Evolutionary conservation across 1,139 yeast species (phyloP), one percentile per base, ranked within the genome.

Genomic region (Candida albicans): DNA sequence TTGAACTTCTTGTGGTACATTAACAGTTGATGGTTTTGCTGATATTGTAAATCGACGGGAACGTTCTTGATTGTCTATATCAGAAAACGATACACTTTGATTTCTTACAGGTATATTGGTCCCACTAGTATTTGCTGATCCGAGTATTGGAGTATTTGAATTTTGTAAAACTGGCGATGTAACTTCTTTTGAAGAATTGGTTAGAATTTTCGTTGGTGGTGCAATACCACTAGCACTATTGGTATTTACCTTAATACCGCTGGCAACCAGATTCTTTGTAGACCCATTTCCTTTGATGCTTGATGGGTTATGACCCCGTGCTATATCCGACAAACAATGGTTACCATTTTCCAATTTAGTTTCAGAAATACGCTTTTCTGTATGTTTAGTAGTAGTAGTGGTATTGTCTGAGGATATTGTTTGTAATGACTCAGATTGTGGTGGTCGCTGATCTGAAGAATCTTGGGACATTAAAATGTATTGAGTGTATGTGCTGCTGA

Each of bases 31-130:
- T 3, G 79, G 79, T 44, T 73, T 77, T 2, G 79, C 73, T 8
- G 73, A 64, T 18, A 73, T 73, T 10, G 79, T 73, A 54, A 73
- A 73, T 38, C 79, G 53, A 42, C 78, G 55, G 15, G 71, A 57
- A 35, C 71, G 60, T 40, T 73, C 79, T 46, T 63, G 71, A 28
- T 52, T 53, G 35, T 72, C 74, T 43, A 62, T 53, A 40, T 70
- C 73, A 31, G 67, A 61, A 48, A 73, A 73, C 3, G 77, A 71
- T 8, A 73, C 79, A 24, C 67, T 56, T 33, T 57, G 58, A 24
- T 52, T 45, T 35, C 49, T 39, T 4, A 44, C 34, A 4, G 50
- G 45, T 11, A 41, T 15, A 12, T 37, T 37, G 12, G 46, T 28
- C 8, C 32, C 28, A 29, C 27, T 34, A 28, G 12, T 13, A 18